These are phyloP conservation scores for Aspergillus sp. DNA, from an alignment of 2,329 filamentous ascomycete species.

Conservation along the genomic window DNA sequence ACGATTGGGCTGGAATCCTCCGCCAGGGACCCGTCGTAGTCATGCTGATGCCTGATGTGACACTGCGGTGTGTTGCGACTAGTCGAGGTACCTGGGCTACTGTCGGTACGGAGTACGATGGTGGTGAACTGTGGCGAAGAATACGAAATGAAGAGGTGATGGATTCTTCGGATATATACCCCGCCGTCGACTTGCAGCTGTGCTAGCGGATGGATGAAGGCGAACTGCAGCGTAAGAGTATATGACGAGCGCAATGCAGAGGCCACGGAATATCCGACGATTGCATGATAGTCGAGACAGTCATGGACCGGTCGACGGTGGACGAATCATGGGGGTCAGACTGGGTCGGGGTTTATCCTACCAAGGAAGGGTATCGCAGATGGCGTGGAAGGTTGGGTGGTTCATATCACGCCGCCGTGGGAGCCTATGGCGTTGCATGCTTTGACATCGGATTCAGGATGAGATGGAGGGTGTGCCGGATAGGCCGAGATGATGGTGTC, in stretches of 20 bases:
- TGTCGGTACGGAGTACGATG: background rate
- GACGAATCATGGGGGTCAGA: background rate
- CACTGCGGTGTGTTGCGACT: too few species aligned
- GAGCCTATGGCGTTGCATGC: background rate
- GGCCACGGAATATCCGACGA: background rate
- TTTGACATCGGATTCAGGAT: background rate
- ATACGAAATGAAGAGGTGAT: too few species aligned
- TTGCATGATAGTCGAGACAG: background rate
- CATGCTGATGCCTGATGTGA: background rate
- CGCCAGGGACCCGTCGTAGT: background rate
- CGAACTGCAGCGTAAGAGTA: background rate
- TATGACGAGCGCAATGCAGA: background rate
- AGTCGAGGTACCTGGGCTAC: too few species aligned
- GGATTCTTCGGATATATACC: too few species aligned
- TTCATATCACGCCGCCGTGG: background rate
- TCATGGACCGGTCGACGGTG: too few species aligned
- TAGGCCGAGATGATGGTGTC: background rate
- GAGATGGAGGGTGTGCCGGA: background rate
- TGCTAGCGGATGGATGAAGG: background rate
- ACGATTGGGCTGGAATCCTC: background rate
- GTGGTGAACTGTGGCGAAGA: too few species aligned
- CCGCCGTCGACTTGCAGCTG: too few species aligned
- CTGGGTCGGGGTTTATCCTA: background rate
- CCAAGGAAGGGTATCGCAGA: background rate
- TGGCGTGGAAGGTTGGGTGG: background rate